These are phyloP conservation scores for Pestalotiopsis sp. DNA, from an alignment of 2,329 filamentous ascomycete genomes.

Conservation along the genomic window DNA sequence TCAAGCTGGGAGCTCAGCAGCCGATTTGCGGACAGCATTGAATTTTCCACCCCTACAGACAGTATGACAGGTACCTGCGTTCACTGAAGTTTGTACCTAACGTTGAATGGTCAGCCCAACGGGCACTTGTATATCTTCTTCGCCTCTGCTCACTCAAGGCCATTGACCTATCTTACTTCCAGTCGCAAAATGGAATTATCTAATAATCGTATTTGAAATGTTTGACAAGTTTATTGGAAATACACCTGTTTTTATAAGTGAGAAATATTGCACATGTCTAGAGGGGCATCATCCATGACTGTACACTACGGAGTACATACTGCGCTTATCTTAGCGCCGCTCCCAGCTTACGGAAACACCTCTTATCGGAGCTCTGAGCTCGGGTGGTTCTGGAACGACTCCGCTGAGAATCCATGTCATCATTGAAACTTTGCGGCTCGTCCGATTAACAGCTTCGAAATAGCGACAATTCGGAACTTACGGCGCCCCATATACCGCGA, in stretches of 20 bases:
- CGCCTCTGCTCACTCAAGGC: no score
- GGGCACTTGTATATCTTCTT: no score
- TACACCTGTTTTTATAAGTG: background rate
- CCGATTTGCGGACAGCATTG: background rate
- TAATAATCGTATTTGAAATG: background rate
- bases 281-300: background rate
- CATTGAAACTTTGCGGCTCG: conserved; percentile 16
- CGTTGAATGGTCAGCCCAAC: background rate
- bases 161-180: background rate
- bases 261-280: background rate
- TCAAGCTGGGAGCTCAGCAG: background rate
- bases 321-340: conserved; percentile 9
- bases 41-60: background rate
- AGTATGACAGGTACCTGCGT: background rate
- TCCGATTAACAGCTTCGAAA: background rate
- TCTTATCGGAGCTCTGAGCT: conserved; percentile 2
- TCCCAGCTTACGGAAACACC: background rate
- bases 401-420: conserved; percentile 20
- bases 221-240: background rate
- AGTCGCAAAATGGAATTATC: background rate
- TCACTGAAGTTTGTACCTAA: background rate
- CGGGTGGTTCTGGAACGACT: background rate
- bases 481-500: background rate
- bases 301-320: background rate
- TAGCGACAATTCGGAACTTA: background rate